These are phyloP conservation scores for Yamadazyma dushanensis DNA, from an alignment of 1,139 yeast species.

Conservation along the genomic window DNA sequence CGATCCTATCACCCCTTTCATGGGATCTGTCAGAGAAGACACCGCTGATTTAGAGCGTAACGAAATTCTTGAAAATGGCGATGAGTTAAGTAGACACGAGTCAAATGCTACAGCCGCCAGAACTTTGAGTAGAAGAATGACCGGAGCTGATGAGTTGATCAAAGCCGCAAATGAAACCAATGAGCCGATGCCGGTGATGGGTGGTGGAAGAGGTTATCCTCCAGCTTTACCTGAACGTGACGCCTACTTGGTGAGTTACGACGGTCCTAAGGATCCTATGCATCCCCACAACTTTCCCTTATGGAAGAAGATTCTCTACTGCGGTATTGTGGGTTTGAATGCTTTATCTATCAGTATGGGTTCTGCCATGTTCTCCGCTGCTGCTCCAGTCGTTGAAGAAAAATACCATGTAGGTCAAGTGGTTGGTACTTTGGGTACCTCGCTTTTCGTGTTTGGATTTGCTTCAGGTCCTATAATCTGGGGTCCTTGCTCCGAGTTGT, in stretches of 20 bases:
- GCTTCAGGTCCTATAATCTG: conserved; percentile 45
- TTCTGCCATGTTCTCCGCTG: conserved; percentile 42
- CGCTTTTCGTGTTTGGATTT: conserved; percentile 45
- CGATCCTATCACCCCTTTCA: conserved; percentile 5
- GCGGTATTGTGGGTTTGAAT: conserved; percentile 30
- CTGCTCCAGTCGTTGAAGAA: conserved; percentile 23
- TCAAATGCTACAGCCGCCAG: conserved; percentile 26
- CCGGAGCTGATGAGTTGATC: conserved; percentile 32
- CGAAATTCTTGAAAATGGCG: conserved; percentile 17
- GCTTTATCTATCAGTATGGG: conserved; percentile 50
- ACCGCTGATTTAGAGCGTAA: conserved; percentile 2
- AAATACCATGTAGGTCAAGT: conserved; percentile 34
- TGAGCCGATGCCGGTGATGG: conserved; percentile 40
- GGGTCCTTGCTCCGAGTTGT: conserved; percentile 45
- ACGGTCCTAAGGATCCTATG: conserved; percentile 51
- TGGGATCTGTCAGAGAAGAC: conserved; percentile 2
- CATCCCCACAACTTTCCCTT: conserved; percentile 51
- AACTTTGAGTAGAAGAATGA: conserved; percentile 29
- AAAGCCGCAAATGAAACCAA: conserved; percentile 25
- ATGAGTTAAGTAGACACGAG: conserved; percentile 29
- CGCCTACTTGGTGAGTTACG: conserved; percentile 40
- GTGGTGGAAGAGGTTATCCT: conserved; percentile 39
- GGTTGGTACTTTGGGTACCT: conserved; percentile 40
- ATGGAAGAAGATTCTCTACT: conserved; percentile 26
- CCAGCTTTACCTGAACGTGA: conserved; percentile 35